phyloP scores from a whole-genome alignment of 768 basidiomycete species.

The Suillus brevipes region DNA sequence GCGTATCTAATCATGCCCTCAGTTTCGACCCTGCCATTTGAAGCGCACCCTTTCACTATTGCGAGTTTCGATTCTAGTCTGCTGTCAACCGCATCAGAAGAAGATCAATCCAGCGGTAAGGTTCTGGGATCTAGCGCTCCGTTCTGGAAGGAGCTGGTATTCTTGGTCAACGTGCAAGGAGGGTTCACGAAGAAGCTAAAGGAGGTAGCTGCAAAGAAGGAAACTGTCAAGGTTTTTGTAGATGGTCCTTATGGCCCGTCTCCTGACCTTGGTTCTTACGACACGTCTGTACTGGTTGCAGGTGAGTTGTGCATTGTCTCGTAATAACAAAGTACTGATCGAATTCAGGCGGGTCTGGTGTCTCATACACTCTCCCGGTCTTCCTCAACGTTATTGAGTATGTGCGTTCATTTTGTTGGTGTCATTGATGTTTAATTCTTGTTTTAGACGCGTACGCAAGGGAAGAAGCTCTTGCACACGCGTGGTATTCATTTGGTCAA shows the following conservation, averaged over 20 bases:
- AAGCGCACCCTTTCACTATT: constrained; percentile 67
- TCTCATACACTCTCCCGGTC: constrained; percentile 48
- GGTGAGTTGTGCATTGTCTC: constrained; percentile 32
- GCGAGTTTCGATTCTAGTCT: constrained; percentile 38
- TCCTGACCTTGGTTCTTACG: constrained; percentile 41
- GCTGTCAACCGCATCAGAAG: constrained; percentile 11
- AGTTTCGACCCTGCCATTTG: constrained; percentile 44
- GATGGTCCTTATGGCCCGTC: constrained; percentile 61
- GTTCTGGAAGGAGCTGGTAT: constrained; percentile 46
- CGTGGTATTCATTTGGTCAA: constrained; percentile 52
- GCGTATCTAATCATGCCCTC: constrained; percentile 52
- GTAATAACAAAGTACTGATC: neutral
- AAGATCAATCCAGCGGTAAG: neutral
- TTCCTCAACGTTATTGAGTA: constrained; percentile 46
- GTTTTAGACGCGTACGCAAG: constrained; percentile 24
- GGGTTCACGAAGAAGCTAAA: constrained; percentile 60
- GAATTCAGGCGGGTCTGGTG: constrained; percentile 47
- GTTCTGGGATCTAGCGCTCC: neutral
- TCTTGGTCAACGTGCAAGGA: constrained; percentile 56
- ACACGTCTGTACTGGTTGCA: constrained; percentile 50
- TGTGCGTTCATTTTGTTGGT: constrained; percentile 8
- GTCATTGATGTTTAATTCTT: neutral
- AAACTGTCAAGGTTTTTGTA: constrained; percentile 46
- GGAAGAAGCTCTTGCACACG: constrained; percentile 29
- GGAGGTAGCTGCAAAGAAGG: constrained; percentile 30